A percentile compares a stretch with the other conserved stretches of the same genome.
These are phyloP conservation scores for Quercus bicolor DNA, from an alignment of 306 rosid genomes.

Conservation along the genomic window DNA sequence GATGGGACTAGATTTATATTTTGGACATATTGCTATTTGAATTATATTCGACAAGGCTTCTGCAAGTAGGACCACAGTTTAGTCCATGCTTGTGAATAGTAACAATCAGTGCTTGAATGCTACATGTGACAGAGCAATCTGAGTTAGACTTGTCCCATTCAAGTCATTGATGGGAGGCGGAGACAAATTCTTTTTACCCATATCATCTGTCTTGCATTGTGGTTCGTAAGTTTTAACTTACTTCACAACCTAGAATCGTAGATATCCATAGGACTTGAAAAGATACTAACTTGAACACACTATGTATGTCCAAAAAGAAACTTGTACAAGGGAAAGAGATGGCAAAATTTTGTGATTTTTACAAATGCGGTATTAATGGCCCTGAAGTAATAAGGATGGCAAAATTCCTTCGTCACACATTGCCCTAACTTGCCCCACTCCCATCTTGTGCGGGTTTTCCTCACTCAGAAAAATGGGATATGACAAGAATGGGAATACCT, in stretches of 20 bases:
- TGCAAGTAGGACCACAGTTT: conserved; percentile 21
- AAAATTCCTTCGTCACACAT: too few relatives aligned
- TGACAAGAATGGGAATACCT: too few relatives aligned
- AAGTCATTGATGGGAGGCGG: neutral
- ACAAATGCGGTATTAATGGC: too few relatives aligned
- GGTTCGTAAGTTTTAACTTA: neutral
- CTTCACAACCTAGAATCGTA: neutral
- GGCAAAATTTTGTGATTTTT: too few relatives aligned
- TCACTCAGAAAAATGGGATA: too few relatives aligned
- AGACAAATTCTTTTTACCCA: neutral
- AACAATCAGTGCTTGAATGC: conserved; percentile 22
- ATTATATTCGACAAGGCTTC: neutral
- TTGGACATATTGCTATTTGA: neutral
- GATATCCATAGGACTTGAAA: neutral
- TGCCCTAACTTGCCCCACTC: too few relatives aligned
- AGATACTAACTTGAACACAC: neutral
- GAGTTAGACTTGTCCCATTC: neutral
- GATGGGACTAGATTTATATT: too few relatives aligned
- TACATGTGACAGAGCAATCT: conserved; percentile 21
- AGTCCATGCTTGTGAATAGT: conserved; percentile 16
- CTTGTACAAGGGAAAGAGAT: too few relatives aligned
- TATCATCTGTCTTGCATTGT: neutral
- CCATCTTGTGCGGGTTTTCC: too few relatives aligned
- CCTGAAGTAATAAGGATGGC: too few relatives aligned
- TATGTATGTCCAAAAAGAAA: neutral